These are phyloP conservation scores for Fusarium sulawesiense DNA, from an alignment of 2,329 filamentous ascomycete species.

Conservation along the genomic window DNA sequence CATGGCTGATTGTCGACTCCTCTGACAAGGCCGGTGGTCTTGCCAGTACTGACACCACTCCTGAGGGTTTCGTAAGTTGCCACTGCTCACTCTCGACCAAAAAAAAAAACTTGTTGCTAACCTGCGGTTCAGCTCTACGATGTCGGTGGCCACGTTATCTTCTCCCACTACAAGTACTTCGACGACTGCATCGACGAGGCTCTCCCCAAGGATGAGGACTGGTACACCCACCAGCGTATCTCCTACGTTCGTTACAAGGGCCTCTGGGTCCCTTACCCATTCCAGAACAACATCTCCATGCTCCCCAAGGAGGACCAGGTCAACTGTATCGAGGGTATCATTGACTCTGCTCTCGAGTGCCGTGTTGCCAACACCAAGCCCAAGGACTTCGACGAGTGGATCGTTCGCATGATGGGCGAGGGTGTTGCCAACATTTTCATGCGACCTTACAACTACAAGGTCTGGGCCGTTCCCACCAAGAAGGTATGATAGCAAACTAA, in stretches of 20 bases:
- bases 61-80: conserved; percentile 92
- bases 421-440: conserved; percentile 97
- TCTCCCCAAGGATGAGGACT: conserved; percentile 91
- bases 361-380: conserved; percentile 92
- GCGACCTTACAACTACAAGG: conserved; percentile 99
- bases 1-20: conserved; percentile 95
- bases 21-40: conserved; percentile 94
- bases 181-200: conserved; percentile 99
- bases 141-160: conserved; percentile 97
- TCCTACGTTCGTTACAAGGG: conserved; percentile 98
- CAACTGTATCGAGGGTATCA: conserved; percentile 92
- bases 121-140: conserved; percentile 81
- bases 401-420: conserved; percentile 87
- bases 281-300: conserved; percentile 99
- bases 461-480: conserved; percentile 97
- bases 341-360: conserved; percentile 89
- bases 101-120: conserved; percentile 36
- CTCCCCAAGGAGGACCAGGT: conserved; percentile 97
- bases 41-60: conserved; percentile 92
- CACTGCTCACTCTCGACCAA: conserved; percentile 10
- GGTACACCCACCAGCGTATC: conserved; percentile 98
- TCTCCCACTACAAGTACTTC: conserved; percentile 99
- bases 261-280: conserved; percentile 97
- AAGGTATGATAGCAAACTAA: conserved; percentile 70
- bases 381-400: conserved; percentile 98